Conservation (phyloP, 148 eudicot species). For the Nepenthes mirabilis region DNA sequence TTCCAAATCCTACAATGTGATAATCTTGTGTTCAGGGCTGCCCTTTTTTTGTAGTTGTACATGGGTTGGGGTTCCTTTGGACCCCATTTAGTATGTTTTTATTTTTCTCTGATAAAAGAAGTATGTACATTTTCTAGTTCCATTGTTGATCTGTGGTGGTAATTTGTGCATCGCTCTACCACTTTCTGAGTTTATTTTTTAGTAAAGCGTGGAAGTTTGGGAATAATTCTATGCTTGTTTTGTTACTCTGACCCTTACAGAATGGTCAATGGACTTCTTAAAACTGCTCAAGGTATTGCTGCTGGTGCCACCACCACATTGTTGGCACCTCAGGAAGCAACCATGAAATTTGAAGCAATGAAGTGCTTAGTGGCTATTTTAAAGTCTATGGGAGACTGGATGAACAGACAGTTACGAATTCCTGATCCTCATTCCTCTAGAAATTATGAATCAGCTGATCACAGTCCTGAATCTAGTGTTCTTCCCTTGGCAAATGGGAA, state of each 20-base stretch:
- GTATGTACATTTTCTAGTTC: too few relatives aligned
- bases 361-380: constrained; percentile 79
- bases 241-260: constrained; percentile 25
- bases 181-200: too few relatives aligned
- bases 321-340: constrained; percentile 82
- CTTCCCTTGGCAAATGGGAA: constrained; percentile 55
- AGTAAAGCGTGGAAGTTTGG: too few relatives aligned
- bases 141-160: too few relatives aligned
- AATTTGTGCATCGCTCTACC: too few relatives aligned
- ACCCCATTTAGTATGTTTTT: too few relatives aligned
- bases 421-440: constrained; percentile 65
- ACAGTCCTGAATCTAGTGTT: constrained; percentile 44
- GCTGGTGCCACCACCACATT: constrained; percentile 77
- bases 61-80: too few relatives aligned
- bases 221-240: background rate
- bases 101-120: too few relatives aligned
- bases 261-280: constrained; percentile 98
- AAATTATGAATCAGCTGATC: constrained; percentile 41
- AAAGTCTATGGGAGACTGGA: constrained; percentile 97
- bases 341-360: constrained; percentile 92
- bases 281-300: constrained; percentile 99
- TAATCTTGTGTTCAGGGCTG: too few relatives aligned
- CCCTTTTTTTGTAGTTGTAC: too few relatives aligned
- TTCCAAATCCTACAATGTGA: too few relatives aligned
- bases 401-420: constrained; percentile 81